Conservation (phyloP, 768 basidiomycete species). For the Lactarius akahatsu region DNA sequence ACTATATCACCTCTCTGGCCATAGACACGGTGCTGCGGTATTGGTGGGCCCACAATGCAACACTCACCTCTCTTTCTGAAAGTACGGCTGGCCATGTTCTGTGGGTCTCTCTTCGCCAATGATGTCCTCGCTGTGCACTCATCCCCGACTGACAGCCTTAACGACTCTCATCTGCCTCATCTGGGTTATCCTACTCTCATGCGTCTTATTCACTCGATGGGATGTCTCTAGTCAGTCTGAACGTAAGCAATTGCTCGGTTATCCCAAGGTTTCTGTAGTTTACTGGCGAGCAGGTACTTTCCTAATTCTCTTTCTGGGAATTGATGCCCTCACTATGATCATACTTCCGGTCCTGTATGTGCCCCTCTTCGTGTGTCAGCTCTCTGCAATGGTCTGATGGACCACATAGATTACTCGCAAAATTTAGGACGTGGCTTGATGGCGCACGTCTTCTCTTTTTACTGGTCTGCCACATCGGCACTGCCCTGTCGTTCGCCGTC, state of each 20-base stretch:
- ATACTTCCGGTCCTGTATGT: slow-evolving; percentile 47
- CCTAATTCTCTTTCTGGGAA: slow-evolving; percentile 45
- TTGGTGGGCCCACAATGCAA: slow-evolving; percentile 27
- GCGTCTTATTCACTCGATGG: slow-evolving; percentile 50
- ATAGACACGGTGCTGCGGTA: background rate
- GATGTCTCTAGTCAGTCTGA: slow-evolving; percentile 43
- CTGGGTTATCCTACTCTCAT: slow-evolving; percentile 49
- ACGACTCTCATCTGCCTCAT: slow-evolving; percentile 47
- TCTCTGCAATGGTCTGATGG: slow-evolving; percentile 24
- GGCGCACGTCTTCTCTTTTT: slow-evolving; percentile 49
- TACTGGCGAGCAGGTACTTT: slow-evolving; percentile 41
- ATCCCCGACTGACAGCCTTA: slow-evolving; percentile 37
- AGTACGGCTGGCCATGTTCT: slow-evolving; percentile 32
- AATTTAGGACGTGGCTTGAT: slow-evolving; percentile 56
- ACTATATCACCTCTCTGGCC: background rate
- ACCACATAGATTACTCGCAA: slow-evolving; percentile 42
- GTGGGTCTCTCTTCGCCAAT: slow-evolving; percentile 28
- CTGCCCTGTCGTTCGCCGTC: slow-evolving; percentile 44
- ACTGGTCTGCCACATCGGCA: slow-evolving; percentile 45
- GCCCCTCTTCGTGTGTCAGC: slow-evolving; percentile 12
- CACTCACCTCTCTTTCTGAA: slow-evolving; percentile 31
- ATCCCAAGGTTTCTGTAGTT: background rate
- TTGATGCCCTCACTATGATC: slow-evolving; percentile 42
- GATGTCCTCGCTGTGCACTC: slow-evolving; percentile 1
- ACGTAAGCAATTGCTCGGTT: slow-evolving; percentile 40